Conservation (phyloP, 805 yeast species). For the Grigorovia jiainica region DNA sequence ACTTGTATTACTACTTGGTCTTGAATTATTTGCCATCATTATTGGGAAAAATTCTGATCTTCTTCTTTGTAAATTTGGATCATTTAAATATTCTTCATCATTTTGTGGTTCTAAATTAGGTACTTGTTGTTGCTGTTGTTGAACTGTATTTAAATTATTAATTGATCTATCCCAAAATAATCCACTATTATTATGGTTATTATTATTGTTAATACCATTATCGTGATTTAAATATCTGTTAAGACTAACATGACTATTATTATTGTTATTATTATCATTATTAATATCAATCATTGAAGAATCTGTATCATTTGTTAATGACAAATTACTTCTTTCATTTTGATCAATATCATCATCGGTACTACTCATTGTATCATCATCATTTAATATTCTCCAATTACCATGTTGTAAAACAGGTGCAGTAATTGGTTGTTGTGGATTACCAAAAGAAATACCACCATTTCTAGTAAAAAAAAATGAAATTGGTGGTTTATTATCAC, state of each 20-base stretch:
- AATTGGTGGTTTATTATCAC: conserved; percentile 27
- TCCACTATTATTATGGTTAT: conserved; percentile 7
- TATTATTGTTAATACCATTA: not conserved
- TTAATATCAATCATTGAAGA: no score
- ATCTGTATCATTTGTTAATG: not conserved
- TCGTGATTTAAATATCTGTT: not conserved
- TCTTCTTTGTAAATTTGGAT: conserved; percentile 25
- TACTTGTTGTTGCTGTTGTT: conserved; percentile 1
- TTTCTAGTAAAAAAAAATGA: conserved; percentile 26
- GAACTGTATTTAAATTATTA: conserved; percentile 13
- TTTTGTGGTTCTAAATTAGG: conserved; percentile 14
- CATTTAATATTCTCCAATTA: conserved; percentile 27
- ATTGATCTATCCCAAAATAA: conserved; percentile 29
- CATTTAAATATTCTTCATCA: conserved; percentile 25
- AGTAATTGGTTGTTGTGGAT: conserved; percentile 14
- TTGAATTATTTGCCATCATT: conserved; percentile 10
- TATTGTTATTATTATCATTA: not conserved
- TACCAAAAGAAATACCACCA: conserved; percentile 22
- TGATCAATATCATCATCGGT: conserved; percentile 1
- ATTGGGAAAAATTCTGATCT: conserved; percentile 24
- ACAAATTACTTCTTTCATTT: conserved; percentile 1
- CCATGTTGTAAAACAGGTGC: conserved; percentile 27
- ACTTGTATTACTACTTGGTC: not conserved
- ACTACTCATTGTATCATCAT: conserved; percentile 4
- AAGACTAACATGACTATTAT: not conserved